phyloP scores from a whole-genome alignment of 331 rosid species.

The Malus hybrid region DNA sequence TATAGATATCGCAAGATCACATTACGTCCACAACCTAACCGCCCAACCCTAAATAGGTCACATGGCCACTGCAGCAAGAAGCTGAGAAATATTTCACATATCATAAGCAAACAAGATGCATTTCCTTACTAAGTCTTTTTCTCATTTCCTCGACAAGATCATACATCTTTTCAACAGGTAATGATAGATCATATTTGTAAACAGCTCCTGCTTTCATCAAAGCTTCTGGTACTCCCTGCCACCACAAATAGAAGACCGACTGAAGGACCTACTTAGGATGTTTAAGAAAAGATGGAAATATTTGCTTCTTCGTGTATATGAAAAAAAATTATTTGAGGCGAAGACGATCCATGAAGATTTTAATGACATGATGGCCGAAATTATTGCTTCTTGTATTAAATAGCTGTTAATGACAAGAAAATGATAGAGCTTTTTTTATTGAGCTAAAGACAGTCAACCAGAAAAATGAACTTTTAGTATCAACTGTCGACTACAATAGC shows the following conservation, averaged over 20 bases:
- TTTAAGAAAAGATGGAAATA: background rate
- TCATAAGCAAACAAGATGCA: background rate
- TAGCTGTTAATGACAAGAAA: background rate
- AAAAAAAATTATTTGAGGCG: too few relatives aligned
- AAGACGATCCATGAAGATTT: background rate
- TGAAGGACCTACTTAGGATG: background rate
- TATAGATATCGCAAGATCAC: background rate
- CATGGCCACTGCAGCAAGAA: background rate
- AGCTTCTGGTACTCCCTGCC: slow-evolving; percentile 88
- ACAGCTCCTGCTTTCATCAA: slow-evolving; percentile 76
- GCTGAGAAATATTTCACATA: background rate
- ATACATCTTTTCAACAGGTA: slow-evolving; percentile 75
- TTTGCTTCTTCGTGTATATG: background rate
- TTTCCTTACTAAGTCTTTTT: slow-evolving; percentile 56
- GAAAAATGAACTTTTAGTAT: too few relatives aligned
- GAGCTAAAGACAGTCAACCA: too few relatives aligned
- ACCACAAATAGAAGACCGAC: background rate
- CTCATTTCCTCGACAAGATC: slow-evolving; percentile 76
- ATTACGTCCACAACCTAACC: background rate
- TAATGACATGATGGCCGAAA: background rate
- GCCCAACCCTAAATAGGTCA: background rate
- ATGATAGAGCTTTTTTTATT: background rate
- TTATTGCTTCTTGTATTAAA: background rate
- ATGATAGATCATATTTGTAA: slow-evolving; percentile 83
- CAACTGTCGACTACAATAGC: too few relatives aligned